Evolutionary conservation across 805 yeast species (phyloP), one percentile per base, ranked within the genome.

Genomic region (Candida germanica): DNA sequence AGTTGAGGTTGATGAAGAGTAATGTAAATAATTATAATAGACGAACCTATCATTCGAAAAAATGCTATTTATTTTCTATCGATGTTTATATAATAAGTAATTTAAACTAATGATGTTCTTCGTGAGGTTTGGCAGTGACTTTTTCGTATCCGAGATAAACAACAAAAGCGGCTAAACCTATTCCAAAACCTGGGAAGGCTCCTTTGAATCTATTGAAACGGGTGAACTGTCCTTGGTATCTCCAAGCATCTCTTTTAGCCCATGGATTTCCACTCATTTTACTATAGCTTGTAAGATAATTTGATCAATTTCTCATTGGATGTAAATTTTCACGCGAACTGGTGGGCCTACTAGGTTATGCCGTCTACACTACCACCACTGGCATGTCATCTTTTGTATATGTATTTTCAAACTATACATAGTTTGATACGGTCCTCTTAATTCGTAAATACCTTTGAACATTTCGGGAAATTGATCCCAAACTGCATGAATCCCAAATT

Each of bases 181-280:
- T 71, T 20, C 87, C 85, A 33, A 86, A 71, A 3, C 95, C 95
- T 3, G 95, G 95, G 54, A 87, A 76, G 11, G 85, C 72, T 39
- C 79, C 79, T 51, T 72, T 79, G 59, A 78, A 80, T 49, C 93
- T 70, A 61, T 80, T 78, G 33, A 64, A 62, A 49, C 87, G 77
- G 36, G 84, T 72, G 66, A 87, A 87, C 35, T 80, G 85, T 41
- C 93, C 94, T 53, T 79, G 81, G 63, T 79, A 83, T 71, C 95
- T 80, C 95, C 95, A 86, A 31, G 94, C 93, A 58, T 86, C 95
- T 73, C 94, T 81, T 49, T 64, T 66, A 39, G 66, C 71, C 77
- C 77, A 71, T 33, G 75, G 74, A 44, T 68, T 68, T 36, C 50
- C 46, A 24, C 39, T 36, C 39, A 36, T 36, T 12, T 30, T 21